Base-by-base conservation (phyloP, 2,329 filamentous ascomycete genomes). In the Ophiostoma triangulosporum region DNA sequence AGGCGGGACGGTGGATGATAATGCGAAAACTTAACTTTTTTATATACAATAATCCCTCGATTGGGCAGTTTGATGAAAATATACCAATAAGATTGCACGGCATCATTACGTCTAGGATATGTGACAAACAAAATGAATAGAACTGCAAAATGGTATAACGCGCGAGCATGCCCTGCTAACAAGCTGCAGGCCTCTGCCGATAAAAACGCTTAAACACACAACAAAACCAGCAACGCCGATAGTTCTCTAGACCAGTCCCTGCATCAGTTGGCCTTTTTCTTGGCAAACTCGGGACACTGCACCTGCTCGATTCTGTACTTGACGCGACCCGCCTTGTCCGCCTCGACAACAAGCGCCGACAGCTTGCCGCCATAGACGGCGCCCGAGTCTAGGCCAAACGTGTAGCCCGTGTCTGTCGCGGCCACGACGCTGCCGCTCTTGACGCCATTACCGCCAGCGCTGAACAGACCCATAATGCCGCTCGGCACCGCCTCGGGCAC, bases 321-420 rank as follows among this genome's bases (percentile, higher is more conserved):
- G 51, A 71, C 61, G 6, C 48, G 53, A 6, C 64, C 65, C 6
- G 62, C 59, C 2, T 62, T 54, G 4, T 60, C 63, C 3, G 69
- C 77, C 60, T 85, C 78, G 33, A 96, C 78, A 2, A 96, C 73
- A 55, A 95, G 67, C 1, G 86, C 90, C 1, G 85, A 88, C 59
- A 98, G 70, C 57, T 80, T 73, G 1, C 81, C 82, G 11, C 89
- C 90, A 57, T 77, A 78, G 3, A 88, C 81, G 65, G 93, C 97
- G 0, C 82, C 84, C 0, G 85, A 86, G 66, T 97, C 93, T 48
- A 97, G 72, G 0, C 93, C 93, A 63, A 89, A 87, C 4, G 84
- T 86, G 66, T 87, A 94, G 67, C 17, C 84, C 67, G 61, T 60
- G 46, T 61, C 58, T 32, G 52, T 56, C 12, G 56, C 27, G 26